Conservation (phyloP, 2,329 filamentous ascomycete species). For the Neofusicoccum ribis region DNA sequence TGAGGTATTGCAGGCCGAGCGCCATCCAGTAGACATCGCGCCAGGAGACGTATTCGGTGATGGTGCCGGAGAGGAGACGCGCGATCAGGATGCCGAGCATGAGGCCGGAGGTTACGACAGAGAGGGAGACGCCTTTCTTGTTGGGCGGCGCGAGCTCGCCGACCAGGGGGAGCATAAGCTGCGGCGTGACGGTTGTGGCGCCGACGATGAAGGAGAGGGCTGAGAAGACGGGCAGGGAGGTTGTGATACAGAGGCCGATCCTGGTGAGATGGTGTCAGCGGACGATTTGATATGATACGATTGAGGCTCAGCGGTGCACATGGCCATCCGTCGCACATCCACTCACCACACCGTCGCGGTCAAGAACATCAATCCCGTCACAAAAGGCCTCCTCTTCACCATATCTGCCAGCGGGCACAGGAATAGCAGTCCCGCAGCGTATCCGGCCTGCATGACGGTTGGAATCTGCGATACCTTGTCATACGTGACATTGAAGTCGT, state of each 20-base stretch:
- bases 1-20: constrained; percentile 67
- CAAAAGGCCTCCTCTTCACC: constrained; percentile 67
- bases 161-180: constrained; percentile 74
- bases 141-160: constrained; percentile 73
- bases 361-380: constrained; percentile 65
- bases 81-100: constrained; percentile 76
- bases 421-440: constrained; percentile 71
- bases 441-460: constrained; percentile 77
- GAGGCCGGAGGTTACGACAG: constrained; percentile 73
- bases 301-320: too few species aligned
- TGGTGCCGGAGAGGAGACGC: constrained; percentile 71
- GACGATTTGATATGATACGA: too few species aligned
- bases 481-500: constrained; percentile 69
- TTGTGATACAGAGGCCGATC: constrained; percentile 71
- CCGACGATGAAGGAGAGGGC: constrained; percentile 71
- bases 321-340: background rate
- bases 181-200: constrained; percentile 77
- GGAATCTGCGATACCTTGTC: constrained; percentile 68
- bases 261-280: constrained; percentile 43
- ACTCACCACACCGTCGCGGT: constrained; percentile 65
- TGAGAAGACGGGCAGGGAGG: constrained; percentile 63
- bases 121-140: constrained; percentile 67
- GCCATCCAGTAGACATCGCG: constrained; percentile 77
- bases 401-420: constrained; percentile 74
- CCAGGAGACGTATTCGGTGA: constrained; percentile 74